These are phyloP conservation scores for Sphagnum fallax DNA, from an alignment of 228 moss, liverwort and hornwort species.

Conservation along the genomic window DNA sequence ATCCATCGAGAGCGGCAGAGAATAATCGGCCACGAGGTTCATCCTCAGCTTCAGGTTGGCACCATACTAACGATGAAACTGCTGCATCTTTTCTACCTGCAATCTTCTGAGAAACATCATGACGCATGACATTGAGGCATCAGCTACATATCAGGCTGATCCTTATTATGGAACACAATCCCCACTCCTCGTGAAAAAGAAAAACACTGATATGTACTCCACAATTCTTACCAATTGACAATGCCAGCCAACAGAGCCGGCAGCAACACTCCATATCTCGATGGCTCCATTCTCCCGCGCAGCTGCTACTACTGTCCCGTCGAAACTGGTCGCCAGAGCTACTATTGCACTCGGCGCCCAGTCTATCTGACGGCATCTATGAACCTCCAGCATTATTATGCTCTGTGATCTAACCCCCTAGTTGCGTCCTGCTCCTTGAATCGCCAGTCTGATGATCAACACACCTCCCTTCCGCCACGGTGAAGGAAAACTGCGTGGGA, in stretches of 20 bases:
- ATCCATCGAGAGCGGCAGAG: slow-evolving; percentile 84
- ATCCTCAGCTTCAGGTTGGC: slow-evolving; percentile 40
- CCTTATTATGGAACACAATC: too few relatives aligned
- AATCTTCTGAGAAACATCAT: slow-evolving; percentile 41
- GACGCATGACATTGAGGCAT: too few relatives aligned
- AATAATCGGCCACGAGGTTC: slow-evolving; percentile 75
- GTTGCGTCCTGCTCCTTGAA: too few relatives aligned
- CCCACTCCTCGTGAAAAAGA: too few relatives aligned
- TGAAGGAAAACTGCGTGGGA: too few relatives aligned
- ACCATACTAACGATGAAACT: slow-evolving; percentile 85
- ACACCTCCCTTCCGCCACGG: too few relatives aligned
- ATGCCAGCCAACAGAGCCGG: slow-evolving; percentile 97
- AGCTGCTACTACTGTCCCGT: slow-evolving; percentile 89
- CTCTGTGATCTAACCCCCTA: too few relatives aligned
- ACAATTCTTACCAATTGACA: slow-evolving; percentile 62
- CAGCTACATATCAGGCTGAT: too few relatives aligned
- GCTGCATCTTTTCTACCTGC: slow-evolving; percentile 82
- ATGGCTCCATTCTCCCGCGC: slow-evolving; percentile 85
- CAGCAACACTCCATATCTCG: slow-evolving; percentile 96
- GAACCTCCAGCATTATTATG: slow-evolving; percentile 84
- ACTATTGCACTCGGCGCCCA: slow-evolving; percentile 90
- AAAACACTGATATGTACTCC: too few relatives aligned
- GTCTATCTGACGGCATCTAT: slow-evolving; percentile 97
- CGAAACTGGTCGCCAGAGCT: slow-evolving; percentile 87
- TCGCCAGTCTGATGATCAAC: too few relatives aligned